A percentile compares a stretch with the other conserved stretches of the same genome.
Conservation (phyloP, 106 monocot species). For the Apostasia shenzhenica region DNA sequence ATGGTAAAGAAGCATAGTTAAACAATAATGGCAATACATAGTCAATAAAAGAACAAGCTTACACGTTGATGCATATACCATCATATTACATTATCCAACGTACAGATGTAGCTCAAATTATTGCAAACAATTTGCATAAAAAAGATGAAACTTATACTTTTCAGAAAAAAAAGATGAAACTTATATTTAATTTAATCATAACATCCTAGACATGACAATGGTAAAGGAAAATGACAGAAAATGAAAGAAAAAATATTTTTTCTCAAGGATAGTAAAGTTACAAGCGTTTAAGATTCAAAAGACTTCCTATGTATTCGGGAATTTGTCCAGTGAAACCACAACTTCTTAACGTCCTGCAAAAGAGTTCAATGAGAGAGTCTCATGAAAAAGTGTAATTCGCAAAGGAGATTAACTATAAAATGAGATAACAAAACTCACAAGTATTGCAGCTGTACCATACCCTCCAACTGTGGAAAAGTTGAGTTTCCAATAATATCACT, state of each 20-base stretch:
- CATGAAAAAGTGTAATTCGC: not conserved
- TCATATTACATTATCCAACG: no score
- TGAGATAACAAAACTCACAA: constrained; percentile 1
- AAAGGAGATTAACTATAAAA: not conserved
- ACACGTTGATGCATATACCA: no score
- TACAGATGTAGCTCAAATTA: no score
- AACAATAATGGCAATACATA: no score
- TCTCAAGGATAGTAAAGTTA: not conserved
- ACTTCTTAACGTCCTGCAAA: constrained; percentile 3
- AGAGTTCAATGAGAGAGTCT: not conserved
- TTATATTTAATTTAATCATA: no score
- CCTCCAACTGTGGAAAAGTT: constrained; percentile 1
- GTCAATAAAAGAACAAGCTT: no score
- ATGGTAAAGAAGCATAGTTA: no score
- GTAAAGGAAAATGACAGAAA: not conserved
- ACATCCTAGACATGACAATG: not conserved
- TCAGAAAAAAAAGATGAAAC: no score
- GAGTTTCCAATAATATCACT: constrained; percentile 10
- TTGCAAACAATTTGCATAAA: no score
- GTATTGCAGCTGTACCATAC: constrained; percentile 8
- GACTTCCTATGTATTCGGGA: not conserved
- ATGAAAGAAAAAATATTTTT: not conserved
- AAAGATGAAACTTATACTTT: no score
- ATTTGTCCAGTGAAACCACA: constrained; percentile 10
- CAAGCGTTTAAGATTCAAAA: constrained; percentile 7